A percentile compares a stretch with the other conserved stretches of the same genome.
These are phyloP conservation scores for Tylopilus plumbeoviolaceoides DNA, from an alignment of 768 basidiomycete species.

Conservation along the genomic window DNA sequence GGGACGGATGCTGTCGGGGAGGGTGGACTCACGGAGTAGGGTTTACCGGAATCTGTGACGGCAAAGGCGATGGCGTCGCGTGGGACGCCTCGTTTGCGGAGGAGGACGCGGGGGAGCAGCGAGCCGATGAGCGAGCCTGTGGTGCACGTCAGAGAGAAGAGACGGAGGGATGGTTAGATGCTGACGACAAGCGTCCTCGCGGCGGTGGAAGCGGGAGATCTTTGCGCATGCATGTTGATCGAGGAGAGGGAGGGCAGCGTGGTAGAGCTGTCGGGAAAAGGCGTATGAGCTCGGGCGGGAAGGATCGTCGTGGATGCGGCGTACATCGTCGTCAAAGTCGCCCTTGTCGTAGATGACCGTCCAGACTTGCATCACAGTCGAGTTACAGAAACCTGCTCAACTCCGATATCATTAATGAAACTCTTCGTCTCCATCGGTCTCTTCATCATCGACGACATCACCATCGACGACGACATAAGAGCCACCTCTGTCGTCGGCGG, in stretches of 20 bases:
- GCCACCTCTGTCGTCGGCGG: conserved; percentile 65
- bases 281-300: neutral
- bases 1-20: neutral
- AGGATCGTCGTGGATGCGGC: conserved; percentile 7
- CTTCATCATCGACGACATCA: conserved; percentile 81
- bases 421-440: conserved; percentile 73
- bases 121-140: conserved; percentile 76
- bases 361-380: conserved; percentile 35
- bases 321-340: conserved; percentile 35
- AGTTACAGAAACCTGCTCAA: neutral
- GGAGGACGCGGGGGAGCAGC: conserved; percentile 64
- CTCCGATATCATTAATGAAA: conserved; percentile 9
- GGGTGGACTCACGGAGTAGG: conserved; percentile 57
- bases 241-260: conserved; percentile 51
- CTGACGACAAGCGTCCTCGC: conserved; percentile 67
- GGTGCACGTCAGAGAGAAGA: neutral
- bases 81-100: conserved; percentile 53
- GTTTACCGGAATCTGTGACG: conserved; percentile 64
- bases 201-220: conserved; percentile 63
- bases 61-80: conserved; percentile 47
- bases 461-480: conserved; percentile 38
- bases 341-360: conserved; percentile 35
- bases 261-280: conserved; percentile 50
- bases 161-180: neutral
- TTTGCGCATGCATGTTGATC: conserved; percentile 53